Evolutionary conservation across 495 filamentous ascomycete genomes (phyloP).

Genomic region (Penicillium chermesinum): DNA sequence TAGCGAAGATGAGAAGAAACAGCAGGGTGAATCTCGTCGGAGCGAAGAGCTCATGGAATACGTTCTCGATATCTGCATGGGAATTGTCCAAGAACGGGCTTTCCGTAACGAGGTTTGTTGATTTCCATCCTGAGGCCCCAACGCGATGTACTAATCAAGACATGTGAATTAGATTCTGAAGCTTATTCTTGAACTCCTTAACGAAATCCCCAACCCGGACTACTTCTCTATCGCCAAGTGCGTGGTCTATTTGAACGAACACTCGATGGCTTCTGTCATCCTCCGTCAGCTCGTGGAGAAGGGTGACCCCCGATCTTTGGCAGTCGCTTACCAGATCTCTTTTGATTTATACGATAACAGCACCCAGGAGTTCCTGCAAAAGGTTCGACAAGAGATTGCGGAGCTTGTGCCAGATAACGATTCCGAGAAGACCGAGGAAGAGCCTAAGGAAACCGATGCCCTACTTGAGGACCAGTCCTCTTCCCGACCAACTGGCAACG

Average conservation of each 20-base stretch:
- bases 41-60: slow-evolving; percentile 97
- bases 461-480: slow-evolving; percentile 44
- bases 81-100: slow-evolving; percentile 87
- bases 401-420: slow-evolving; percentile 48
- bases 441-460: slow-evolving; percentile 50
- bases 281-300: slow-evolving; percentile 76
- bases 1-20: slow-evolving; percentile 72
- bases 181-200: slow-evolving; percentile 81
- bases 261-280: slow-evolving; percentile 85
- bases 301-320: slow-evolving; percentile 68
- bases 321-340: slow-evolving; percentile 92
- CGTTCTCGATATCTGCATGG: slow-evolving; percentile 93
- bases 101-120: slow-evolving; percentile 68
- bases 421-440: slow-evolving; percentile 40
- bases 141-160: slow-evolving; percentile 3
- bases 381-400: slow-evolving; percentile 77
- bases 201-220: slow-evolving; percentile 83
- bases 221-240: slow-evolving; percentile 99
- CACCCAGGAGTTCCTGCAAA: slow-evolving; percentile 91
- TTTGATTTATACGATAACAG: slow-evolving; percentile 98
- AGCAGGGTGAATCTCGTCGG: slow-evolving; percentile 53
- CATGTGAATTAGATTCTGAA: slow-evolving; percentile 61
- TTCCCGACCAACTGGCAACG: slow-evolving; percentile 37
- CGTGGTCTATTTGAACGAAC: slow-evolving; percentile 91
- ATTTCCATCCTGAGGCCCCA: background rate